These are phyloP conservation scores for Debaryomyces castellii DNA, from an alignment of 805 yeast species.

Conservation along the genomic window DNA sequence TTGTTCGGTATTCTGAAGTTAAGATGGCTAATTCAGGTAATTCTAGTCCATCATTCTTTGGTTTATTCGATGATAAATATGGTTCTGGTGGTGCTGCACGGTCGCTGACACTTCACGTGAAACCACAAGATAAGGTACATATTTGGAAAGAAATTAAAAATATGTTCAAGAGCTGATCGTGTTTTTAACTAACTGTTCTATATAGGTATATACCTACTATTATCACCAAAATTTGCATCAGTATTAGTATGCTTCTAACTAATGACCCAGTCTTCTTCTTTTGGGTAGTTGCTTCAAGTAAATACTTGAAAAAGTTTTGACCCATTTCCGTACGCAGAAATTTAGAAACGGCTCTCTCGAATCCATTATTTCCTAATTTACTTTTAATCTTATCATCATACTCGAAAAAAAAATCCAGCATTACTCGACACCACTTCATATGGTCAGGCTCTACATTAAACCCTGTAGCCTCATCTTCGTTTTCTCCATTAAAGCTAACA, in stretches of 20 bases:
- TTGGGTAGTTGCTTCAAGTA: conserved; percentile 5
- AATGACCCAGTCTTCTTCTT: conserved; percentile 12
- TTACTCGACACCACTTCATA: conserved; percentile 53
- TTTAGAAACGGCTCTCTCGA: conserved; percentile 30
- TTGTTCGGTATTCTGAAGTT: background rate
- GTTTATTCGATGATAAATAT: conserved; percentile 2
- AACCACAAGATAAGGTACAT: conserved; percentile 16
- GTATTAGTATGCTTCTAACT: conserved; percentile 5
- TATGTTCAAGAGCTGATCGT: conserved; percentile 18
- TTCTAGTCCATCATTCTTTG: background rate
- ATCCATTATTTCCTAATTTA: conserved; percentile 35
- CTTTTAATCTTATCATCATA: conserved; percentile 16
- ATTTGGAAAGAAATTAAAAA: conserved; percentile 32
- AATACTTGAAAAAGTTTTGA: conserved; percentile 21
- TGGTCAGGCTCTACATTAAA: conserved; percentile 53
- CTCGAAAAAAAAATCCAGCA: conserved; percentile 38
- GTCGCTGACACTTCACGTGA: conserved; percentile 1
- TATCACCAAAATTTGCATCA: conserved; percentile 6
- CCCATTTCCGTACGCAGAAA: conserved; percentile 51
- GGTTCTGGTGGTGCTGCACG: conserved; percentile 9
- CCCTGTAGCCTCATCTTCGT: conserved; percentile 54
- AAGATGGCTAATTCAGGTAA: background rate
- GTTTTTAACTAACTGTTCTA: background rate
- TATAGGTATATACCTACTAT: conserved; percentile 7
- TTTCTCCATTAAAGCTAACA: conserved; percentile 28